These are phyloP conservation scores for Citeromyces hawaiiensis DNA, from an alignment of 1,139 yeast species.

Conservation along the genomic window DNA sequence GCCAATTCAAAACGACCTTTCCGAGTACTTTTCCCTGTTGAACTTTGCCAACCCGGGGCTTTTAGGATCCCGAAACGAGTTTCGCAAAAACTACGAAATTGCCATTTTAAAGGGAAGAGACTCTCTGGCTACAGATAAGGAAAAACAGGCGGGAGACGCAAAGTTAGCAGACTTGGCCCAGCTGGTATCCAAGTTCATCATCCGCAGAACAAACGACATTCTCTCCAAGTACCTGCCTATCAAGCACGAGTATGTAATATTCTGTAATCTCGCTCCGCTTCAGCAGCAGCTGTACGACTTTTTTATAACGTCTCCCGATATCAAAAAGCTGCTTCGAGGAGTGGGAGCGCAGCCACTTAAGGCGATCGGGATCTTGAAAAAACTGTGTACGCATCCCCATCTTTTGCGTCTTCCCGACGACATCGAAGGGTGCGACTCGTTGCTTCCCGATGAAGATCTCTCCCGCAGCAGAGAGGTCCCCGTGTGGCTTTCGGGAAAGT, in stretches of 20 bases:
- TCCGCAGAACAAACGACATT: conserved; percentile 91
- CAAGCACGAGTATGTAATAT: conserved; percentile 91
- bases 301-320: conserved; percentile 73
- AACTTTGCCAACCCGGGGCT: conserved; percentile 94
- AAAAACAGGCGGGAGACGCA: conserved; percentile 55
- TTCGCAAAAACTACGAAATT: conserved; percentile 73
- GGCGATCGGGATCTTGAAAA: conserved; percentile 81
- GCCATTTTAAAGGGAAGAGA: conserved; percentile 80
- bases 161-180: conserved; percentile 62
- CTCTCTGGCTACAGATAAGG: conserved; percentile 78
- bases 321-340: conserved; percentile 56
- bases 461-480: conserved; percentile 39
- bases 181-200: conserved; percentile 79
- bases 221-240: conserved; percentile 88
- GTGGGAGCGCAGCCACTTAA: conserved; percentile 74
- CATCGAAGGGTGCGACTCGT: conserved; percentile 48
- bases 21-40: conserved; percentile 85
- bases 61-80: conserved; percentile 73
- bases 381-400: conserved; percentile 90
- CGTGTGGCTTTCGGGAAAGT: conserved; percentile 52
- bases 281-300: conserved; percentile 62
- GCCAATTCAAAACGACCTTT: conserved; percentile 91
- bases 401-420: conserved; percentile 66
- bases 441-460: conserved; percentile 67
- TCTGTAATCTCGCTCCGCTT: conserved; percentile 71